Evolutionary conservation across 2,329 filamentous ascomycete genomes (phyloP).

Genomic region (Mollisiaceae sp.): DNA sequence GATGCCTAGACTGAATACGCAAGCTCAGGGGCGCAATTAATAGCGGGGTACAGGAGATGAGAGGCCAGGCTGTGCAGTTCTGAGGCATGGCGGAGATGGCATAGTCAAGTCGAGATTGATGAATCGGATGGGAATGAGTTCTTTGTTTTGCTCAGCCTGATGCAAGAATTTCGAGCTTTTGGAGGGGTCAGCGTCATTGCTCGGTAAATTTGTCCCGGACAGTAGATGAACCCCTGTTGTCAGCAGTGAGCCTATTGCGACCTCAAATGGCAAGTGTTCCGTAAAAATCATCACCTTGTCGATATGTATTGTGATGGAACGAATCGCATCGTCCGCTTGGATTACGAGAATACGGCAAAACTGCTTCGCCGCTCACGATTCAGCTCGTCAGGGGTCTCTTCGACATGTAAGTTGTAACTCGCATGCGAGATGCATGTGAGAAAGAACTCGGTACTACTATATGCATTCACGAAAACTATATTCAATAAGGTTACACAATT

Average conservation of each 20-base stretch:
- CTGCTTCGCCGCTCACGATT: not conserved
- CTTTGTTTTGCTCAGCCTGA: constrained; percentile 10
- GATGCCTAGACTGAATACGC: constrained; percentile 24
- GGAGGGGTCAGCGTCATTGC: constrained; percentile 17
- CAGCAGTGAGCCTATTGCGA: constrained; percentile 11
- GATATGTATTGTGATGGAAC: not conserved
- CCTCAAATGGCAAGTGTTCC: constrained; percentile 4
- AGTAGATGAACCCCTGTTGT: not conserved
- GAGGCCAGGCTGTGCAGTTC: not conserved
- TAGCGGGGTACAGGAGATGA: not conserved
- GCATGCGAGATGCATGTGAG: not conserved
- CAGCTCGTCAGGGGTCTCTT: constrained; percentile 7
- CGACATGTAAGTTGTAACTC: not conserved
- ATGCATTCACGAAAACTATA: constrained; percentile 1
- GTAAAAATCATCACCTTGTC: not conserved
- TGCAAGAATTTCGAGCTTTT: not conserved
- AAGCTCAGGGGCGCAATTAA: constrained; percentile 11
- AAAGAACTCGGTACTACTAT: not conserved
- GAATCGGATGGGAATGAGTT: not conserved
- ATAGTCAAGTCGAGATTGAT: not conserved
- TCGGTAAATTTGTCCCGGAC: not conserved
- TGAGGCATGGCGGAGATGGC: not conserved
- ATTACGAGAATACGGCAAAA: not conserved
- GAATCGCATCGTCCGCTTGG: not conserved
- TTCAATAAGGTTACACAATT: constrained; percentile 9